Percentiles rank a stretch among this genome's conserved stretches.
Evolutionary conservation across 371 early-diverging fungal genomes (phyloP).

Genomic region (Saksenaea vasiformis): DNA sequence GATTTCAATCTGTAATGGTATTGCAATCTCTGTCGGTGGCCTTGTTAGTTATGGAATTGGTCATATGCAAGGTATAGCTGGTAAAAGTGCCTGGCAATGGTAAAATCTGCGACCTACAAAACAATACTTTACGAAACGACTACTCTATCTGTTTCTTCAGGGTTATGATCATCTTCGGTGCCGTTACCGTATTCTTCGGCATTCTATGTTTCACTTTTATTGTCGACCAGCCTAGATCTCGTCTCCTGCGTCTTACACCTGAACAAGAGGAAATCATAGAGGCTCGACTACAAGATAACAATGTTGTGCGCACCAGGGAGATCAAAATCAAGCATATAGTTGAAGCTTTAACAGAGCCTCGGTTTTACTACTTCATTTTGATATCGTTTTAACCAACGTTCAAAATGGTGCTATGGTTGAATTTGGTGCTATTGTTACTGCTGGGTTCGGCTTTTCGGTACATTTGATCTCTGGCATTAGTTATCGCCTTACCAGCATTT

Average conservation of each 20-base stretch:
- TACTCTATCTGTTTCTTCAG: not conserved
- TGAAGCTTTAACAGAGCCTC: slow-evolving; percentile 35
- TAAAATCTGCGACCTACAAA: slow-evolving; percentile 3
- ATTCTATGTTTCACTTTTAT: slow-evolving; percentile 19
- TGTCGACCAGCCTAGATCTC: slow-evolving; percentile 26
- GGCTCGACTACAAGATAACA: slow-evolving; percentile 29
- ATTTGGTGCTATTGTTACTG: slow-evolving; percentile 38
- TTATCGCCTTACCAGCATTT: not conserved
- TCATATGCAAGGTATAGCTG: slow-evolving; percentile 41
- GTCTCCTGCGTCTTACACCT: slow-evolving; percentile 17
- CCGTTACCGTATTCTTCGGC: slow-evolving; percentile 15
- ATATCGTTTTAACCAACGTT: slow-evolving; percentile 34
- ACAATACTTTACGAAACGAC: slow-evolving; percentile 7
- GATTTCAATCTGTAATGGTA: slow-evolving; percentile 13
- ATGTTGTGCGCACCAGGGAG: slow-evolving; percentile 24
- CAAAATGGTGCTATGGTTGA: slow-evolving; percentile 41
- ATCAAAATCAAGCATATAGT: slow-evolving; percentile 30
- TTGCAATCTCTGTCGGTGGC: slow-evolving; percentile 56
- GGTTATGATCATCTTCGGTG: slow-evolving; percentile 26
- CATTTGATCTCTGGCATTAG: not conserved
- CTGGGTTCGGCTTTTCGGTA: slow-evolving; percentile 46
- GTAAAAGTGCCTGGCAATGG: slow-evolving; percentile 56
- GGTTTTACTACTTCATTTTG: slow-evolving; percentile 28
- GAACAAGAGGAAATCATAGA: slow-evolving; percentile 25
- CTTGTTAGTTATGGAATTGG: slow-evolving; percentile 58